Evolutionary conservation across 805 yeast genomes (phyloP), one percentile per base, ranked within the genome.

Genomic region (Saccharomycopsis fibuligera): DNA sequence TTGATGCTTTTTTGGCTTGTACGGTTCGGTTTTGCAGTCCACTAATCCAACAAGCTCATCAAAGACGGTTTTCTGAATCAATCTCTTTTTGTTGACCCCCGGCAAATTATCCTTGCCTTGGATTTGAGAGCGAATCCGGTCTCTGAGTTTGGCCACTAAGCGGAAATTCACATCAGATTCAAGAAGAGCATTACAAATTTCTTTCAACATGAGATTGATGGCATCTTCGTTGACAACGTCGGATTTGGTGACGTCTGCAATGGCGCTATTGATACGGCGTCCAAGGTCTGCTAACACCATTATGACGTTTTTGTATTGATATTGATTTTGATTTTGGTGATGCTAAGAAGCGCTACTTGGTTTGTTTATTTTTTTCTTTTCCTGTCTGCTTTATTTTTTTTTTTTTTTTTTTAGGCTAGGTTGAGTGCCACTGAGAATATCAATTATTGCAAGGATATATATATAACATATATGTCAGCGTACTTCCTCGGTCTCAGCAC

Each of bases 161-260:
- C 77, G 79, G 62, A 93, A 81, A 61, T 93, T 93, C 22, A 91
- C 98, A 66, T 91, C 99, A n/a, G 93, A 76, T 65, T 90, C 96
- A 50, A 93, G 70, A 49, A 91, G 74, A 0, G 99, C 99, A 51
- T 86, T 82, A 50, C 95, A 86, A 45, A 91, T 82, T 58, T 86
- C 95, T 63, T 91, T 91, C 58, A 93, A 69, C 83, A 90, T 78
- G 29, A 63, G 63, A 59, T 83, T 87, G 45, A 85, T 74, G 12
- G 82, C 83, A 33, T 67, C 69, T 55, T 74, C 74, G 49, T 81
- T 86, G 52, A 77, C 83, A 35, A 78, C 72, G 16, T 72, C 75
- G 5, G 86, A 68, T 56, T 72, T 69, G 33, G 86, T 69, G 40
- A 84, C 79, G 51, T 75, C 78, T 40, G 80, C 70, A 45, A 85